phyloP scores from a whole-genome alignment of 2,329 filamentous ascomycete species.

The Sporothrix inflata region DNA sequence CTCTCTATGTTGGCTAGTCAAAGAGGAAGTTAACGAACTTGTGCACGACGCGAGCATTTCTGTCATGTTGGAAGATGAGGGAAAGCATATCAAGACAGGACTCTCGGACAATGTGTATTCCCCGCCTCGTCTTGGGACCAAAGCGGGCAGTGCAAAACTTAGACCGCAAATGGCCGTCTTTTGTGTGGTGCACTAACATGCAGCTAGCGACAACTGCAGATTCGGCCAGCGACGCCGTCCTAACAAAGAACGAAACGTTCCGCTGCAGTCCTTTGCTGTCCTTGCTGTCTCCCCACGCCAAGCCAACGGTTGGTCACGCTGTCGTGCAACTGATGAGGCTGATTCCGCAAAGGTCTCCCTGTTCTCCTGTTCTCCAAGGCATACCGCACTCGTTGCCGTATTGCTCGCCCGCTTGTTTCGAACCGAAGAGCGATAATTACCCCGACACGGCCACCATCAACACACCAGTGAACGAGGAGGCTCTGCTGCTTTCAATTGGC shows the following conservation, averaged over 20 bases:
- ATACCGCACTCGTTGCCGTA: not conserved
- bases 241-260: not conserved
- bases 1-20: not conserved
- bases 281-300: not conserved
- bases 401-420: not conserved
- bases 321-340: conserved; percentile 5
- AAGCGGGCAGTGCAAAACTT: conserved; percentile 27
- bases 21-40: not conserved
- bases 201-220: conserved; percentile 22
- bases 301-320: conserved; percentile 5
- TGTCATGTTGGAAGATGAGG: not conserved
- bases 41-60: not conserved
- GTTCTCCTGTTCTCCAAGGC: not conserved
- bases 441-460: not conserved
- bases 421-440: conserved; percentile 17
- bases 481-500: not conserved
- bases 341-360: conserved; percentile 9
- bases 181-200: conserved; percentile 14
- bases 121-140: conserved; percentile 17
- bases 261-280: not conserved
- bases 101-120: not conserved
- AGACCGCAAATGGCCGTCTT: conserved; percentile 26
- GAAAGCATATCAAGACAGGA: not conserved
- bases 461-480: not conserved
- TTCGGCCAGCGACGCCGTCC: not conserved